Percentiles rank a stretch among this genome's conserved stretches.
Evolutionary conservation across 2,329 filamentous ascomycete species (phyloP).

Genomic region (Pseudogymnoascus sp.): DNA sequence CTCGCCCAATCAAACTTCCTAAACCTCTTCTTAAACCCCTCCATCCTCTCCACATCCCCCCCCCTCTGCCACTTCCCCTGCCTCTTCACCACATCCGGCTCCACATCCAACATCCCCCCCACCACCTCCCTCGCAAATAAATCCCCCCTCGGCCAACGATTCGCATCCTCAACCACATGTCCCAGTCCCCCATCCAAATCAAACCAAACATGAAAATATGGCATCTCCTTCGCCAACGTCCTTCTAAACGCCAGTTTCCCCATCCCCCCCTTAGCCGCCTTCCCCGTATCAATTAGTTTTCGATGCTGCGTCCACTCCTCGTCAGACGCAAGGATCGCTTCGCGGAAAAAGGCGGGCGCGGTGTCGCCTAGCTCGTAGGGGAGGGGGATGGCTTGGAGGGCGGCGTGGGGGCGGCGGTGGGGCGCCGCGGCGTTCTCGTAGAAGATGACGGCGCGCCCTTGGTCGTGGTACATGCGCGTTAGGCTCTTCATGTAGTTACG

Average conservation of each 20-base stretch:
- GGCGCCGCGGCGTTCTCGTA: constrained; percentile 93
- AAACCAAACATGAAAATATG: constrained; percentile 98
- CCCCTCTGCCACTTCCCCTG: constrained; percentile 76
- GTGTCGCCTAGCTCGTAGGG: constrained; percentile 87
- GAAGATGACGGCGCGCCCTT: constrained; percentile 86
- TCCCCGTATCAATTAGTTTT: constrained; percentile 82
- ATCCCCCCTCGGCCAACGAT: constrained; percentile 82
- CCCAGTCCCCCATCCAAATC: constrained; percentile 83
- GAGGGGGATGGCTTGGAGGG: constrained; percentile 77
- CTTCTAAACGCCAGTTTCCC: constrained; percentile 76
- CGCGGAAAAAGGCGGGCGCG: constrained; percentile 88
- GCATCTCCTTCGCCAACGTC: constrained; percentile 86
- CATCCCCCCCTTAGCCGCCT: constrained; percentile 51
- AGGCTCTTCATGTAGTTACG: constrained; percentile 98
- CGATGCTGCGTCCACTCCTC: constrained; percentile 95
- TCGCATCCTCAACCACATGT: constrained; percentile 81
- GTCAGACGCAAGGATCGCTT: constrained; percentile 80
- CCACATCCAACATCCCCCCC: constrained; percentile 82
- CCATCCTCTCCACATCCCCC: constrained; percentile 53
- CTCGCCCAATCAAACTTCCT: constrained; percentile 84
- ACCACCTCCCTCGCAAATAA: constrained; percentile 87
- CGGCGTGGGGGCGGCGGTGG: constrained; percentile 70
- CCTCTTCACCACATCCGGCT: constrained; percentile 74
- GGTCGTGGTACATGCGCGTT: constrained; percentile 87
- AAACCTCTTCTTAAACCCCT: constrained; percentile 78